Percentiles rank a stretch among this genome's conserved stretches.
Evolutionary conservation across 169 alveolate genomes (phyloP).

Genomic region (Pseudocohnilembus persalinus): DNA sequence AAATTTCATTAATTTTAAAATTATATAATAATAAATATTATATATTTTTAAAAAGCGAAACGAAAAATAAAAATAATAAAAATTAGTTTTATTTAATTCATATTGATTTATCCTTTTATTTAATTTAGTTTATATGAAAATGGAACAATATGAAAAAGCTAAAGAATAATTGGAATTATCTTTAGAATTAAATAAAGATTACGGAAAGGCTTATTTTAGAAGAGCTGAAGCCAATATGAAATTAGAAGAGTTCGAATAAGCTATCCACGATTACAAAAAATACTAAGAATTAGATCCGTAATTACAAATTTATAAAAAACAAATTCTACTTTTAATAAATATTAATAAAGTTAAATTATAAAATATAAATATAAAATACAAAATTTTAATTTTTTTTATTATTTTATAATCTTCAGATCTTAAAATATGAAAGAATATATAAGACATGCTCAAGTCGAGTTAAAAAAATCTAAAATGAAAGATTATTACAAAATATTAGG

Average conservation of each 20-base stretch:
- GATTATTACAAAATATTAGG: slow-evolving; percentile 79
- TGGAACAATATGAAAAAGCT: slow-evolving; percentile 62
- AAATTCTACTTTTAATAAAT: no score
- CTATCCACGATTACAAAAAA: slow-evolving; percentile 68
- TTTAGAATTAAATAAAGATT: slow-evolving; percentile 65
- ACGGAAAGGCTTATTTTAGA: slow-evolving; percentile 74
- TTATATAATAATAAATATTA: no score
- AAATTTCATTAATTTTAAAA: no score
- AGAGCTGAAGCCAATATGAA: slow-evolving; percentile 68
- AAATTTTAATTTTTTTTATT: no score
- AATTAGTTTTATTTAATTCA: neutral
- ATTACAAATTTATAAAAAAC: no score
- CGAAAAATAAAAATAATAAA: no score
- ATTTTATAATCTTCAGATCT: neutral
- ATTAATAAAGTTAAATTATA: no score
- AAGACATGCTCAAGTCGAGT: slow-evolving; percentile 55
- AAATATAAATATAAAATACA: no score
- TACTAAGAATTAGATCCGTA: slow-evolving; percentile 69
- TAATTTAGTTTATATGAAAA: slow-evolving; percentile 47
- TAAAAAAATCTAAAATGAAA: slow-evolving; percentile 67
- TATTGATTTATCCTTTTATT: no score
- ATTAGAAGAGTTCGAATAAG: slow-evolving; percentile 71
- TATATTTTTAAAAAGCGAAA: no score
- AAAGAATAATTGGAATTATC: slow-evolving; percentile 66
- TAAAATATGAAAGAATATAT: slow-evolving; percentile 56